phyloP scores from a whole-genome alignment of 805 yeast species.

The Candida parachauliodes region DNA sequence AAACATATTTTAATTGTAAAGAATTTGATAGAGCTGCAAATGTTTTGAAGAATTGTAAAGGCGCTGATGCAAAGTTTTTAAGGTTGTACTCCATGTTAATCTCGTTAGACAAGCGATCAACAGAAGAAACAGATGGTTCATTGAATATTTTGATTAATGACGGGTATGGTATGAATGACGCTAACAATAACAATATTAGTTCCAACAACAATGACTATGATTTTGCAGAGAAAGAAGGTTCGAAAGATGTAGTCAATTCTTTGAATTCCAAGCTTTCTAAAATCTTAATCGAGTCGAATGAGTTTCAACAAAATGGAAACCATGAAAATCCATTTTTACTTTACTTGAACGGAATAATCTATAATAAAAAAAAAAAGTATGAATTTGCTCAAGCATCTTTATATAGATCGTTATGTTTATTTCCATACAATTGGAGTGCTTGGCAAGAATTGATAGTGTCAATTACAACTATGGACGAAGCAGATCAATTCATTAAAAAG shows the following conservation, averaged over 20 bases:
- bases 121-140: conserved; percentile 70
- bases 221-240: background rate
- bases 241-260: conserved; percentile 20
- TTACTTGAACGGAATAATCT: conserved; percentile 68
- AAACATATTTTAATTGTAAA: conserved; percentile 71
- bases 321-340: conserved; percentile 57
- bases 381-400: conserved; percentile 58
- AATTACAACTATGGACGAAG: conserved; percentile 59
- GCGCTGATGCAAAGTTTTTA: conserved; percentile 56
- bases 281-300: conserved; percentile 40
- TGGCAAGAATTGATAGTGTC: conserved; percentile 79
- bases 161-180: background rate
- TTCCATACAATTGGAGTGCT: conserved; percentile 90
- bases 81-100: conserved; percentile 66
- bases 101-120: conserved; percentile 71
- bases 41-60: conserved; percentile 48
- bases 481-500: conserved; percentile 37
- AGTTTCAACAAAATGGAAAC: conserved; percentile 16
- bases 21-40: conserved; percentile 80
- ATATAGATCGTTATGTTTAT: conserved; percentile 56
- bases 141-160: conserved; percentile 32
- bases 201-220: conserved; percentile 2
- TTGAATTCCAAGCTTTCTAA: conserved; percentile 30
- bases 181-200: background rate
- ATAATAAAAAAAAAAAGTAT: conserved; percentile 60